phyloP scores from a whole-genome alignment of 768 basidiomycete genomes.

The Mycena pura region DNA sequence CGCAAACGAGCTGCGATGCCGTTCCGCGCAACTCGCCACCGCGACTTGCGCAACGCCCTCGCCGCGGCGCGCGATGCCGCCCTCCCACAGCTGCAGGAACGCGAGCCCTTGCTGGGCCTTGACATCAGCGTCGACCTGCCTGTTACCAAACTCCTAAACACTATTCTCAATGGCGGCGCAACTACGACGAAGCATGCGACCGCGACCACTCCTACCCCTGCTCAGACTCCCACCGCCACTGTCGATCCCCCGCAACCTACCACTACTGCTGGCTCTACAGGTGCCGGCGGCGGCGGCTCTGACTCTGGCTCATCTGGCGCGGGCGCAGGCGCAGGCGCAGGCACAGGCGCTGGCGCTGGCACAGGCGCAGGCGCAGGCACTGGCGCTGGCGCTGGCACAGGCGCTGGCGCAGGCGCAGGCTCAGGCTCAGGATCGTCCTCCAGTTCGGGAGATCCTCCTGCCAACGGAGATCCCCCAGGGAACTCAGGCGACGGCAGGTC shows the following conservation, averaged over 20 bases:
- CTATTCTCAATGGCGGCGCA: slow-evolving; percentile 38
- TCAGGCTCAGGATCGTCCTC: slow-evolving; percentile 3
- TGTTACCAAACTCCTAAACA: slow-evolving; percentile 49
- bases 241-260: too few relatives aligned
- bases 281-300: neutral
- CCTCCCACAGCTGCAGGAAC: slow-evolving; percentile 35
- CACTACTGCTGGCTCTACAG: neutral
- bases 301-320: too few relatives aligned
- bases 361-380: slow-evolving; percentile 15
- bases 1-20: slow-evolving; percentile 6
- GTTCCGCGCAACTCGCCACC: slow-evolving; percentile 22
- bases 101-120: slow-evolving; percentile 49
- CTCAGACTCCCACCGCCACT: too few relatives aligned
- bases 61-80: neutral
- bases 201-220: slow-evolving; percentile 14
- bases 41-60: slow-evolving; percentile 4
- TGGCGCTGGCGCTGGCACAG: slow-evolving; percentile 20
- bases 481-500: neutral
- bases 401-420: slow-evolving; percentile 10
- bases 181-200: slow-evolving; percentile 22
- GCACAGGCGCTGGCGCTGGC: slow-evolving; percentile 9
- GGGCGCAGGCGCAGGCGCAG: too few relatives aligned
- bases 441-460: neutral
- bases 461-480: neutral
- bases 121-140: slow-evolving; percentile 45